phyloP scores from a whole-genome alignment of 805 yeast genomes.

The Barnettozyma pratensis region DNA sequence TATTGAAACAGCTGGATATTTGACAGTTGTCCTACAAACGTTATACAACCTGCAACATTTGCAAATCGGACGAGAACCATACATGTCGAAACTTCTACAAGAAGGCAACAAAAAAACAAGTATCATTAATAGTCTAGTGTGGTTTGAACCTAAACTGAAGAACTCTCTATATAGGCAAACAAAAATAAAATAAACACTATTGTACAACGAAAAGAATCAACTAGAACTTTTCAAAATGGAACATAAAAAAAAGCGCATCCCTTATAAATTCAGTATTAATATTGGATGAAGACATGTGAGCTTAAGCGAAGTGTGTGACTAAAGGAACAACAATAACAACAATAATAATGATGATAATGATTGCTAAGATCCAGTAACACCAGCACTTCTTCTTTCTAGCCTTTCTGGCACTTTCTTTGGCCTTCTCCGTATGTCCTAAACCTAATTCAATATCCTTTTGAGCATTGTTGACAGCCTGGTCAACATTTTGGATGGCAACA shows the following conservation, averaged over 20 bases:
- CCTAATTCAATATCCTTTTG: conserved; percentile 92
- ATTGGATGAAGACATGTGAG: not conserved
- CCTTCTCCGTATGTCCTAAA: conserved; percentile 88
- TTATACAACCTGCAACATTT: no score
- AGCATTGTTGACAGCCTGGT: conserved; percentile 75
- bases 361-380: conserved; percentile 61
- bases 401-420: conserved; percentile 80
- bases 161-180: no score
- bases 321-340: conserved; percentile 55
- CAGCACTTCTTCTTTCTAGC: conserved; percentile 90
- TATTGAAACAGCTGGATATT: no score
- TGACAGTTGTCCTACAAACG: no score
- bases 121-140: no score
- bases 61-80: no score
- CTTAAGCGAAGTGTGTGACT: conserved; percentile 18
- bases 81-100: no score
- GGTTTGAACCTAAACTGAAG: no score
- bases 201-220: not conserved
- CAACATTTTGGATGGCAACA: conserved; percentile 75
- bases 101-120: no score
- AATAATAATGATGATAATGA: conserved; percentile 59
- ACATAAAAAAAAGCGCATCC: not conserved
- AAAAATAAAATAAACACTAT: not conserved
- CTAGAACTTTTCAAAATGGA: not conserved
- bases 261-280: not conserved